A percentile compares a stretch with the other conserved stretches of the same genome.
These are phyloP conservation scores for Medicago ruthenica DNA, from an alignment of 306 rosid species.

Conservation along the genomic window DNA sequence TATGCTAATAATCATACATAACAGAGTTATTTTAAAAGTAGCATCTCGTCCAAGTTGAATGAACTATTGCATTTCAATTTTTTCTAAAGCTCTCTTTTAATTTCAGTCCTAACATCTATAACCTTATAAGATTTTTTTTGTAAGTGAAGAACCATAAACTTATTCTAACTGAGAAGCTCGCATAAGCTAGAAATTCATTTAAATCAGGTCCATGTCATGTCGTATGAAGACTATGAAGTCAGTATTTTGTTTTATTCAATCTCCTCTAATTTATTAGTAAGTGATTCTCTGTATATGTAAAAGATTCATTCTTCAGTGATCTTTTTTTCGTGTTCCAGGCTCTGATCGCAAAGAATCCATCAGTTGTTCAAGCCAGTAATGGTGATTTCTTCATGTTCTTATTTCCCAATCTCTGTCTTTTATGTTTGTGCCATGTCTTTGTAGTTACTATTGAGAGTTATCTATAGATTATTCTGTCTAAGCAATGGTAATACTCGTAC, in stretches of 20 bases:
- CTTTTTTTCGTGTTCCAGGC: slow-evolving; percentile 62
- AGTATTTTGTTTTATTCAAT: slow-evolving; percentile 2
- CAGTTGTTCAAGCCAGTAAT: slow-evolving; percentile 56
- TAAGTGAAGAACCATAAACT: not conserved
- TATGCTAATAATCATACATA: not conserved
- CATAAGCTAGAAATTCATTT: slow-evolving; percentile 10
- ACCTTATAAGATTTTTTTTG: not conserved
- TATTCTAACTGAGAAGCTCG: not conserved
- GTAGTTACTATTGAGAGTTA: not conserved
- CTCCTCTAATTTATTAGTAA: slow-evolving; percentile 2
- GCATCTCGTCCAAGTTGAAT: not conserved
- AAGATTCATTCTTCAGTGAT: slow-evolving; percentile 3
- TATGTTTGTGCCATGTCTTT: slow-evolving; percentile 26
- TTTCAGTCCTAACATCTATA: not conserved
- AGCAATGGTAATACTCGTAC: not conserved
- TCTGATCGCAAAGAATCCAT: slow-evolving; percentile 69
- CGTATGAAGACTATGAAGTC: slow-evolving; percentile 5
- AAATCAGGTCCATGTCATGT: not conserved
- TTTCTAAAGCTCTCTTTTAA: slow-evolving; percentile 10
- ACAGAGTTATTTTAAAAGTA: not conserved
- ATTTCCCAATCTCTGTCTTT: slow-evolving; percentile 17
- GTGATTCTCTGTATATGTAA: not conserved
- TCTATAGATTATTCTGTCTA: too few relatives aligned
- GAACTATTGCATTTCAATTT: not conserved
- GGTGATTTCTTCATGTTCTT: slow-evolving; percentile 50